Evolutionary conservation across 768 basidiomycete species (phyloP), one percentile per base, ranked within the genome.

Genomic region (Agrocybe praecox): DNA sequence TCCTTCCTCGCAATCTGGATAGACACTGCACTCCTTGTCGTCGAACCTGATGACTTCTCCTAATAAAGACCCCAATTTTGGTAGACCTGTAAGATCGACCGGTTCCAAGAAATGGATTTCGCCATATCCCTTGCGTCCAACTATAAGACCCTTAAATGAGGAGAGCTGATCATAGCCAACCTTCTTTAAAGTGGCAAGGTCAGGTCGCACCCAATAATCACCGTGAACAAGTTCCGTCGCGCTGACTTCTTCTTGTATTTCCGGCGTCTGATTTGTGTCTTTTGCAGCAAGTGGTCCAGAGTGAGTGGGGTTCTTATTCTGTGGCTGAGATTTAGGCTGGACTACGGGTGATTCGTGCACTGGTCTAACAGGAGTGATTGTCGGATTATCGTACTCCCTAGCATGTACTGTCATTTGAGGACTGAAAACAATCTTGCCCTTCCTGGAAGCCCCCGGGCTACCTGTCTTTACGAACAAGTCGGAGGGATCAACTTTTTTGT

Each of bases 71-170:
- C 86, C 84, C 36, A 98, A 81, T 66, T 88, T 89, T 15, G 86
- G 76, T 47, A 96, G 76, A 21, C 89, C 87, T 22, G 95, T 97
- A 55, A 99, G 82, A 67, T 98, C 94, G 32, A 92, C 86, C 74
- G 60, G 90, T 77, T 74, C 92, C 79, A 71, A 82, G 76, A 87
- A 96, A 82, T 70, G 82, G 75, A 98, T 88, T 71, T 94, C 83
- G 29, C 97, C 97, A 64, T 88, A 96, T 33, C 95, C 94, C 53
- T 88, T 83, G n/a, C 96, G 89, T 9, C 95, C 94, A 44, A 97
- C 94, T 19, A 89, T 80, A 63, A 99, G 85, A 60, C 86, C 86
- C 55, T 82, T 75, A 66, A 95, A 87, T 17, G 86, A 74, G 7
- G 84, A 83, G 22, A 98, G 76, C 53, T 93, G 85, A 61, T 88